A percentile compares a stretch with the other conserved stretches of the same genome.
These are phyloP conservation scores for Plasmodium inui DNA, from an alignment of 169 alveolate species.

Conservation along the genomic window DNA sequence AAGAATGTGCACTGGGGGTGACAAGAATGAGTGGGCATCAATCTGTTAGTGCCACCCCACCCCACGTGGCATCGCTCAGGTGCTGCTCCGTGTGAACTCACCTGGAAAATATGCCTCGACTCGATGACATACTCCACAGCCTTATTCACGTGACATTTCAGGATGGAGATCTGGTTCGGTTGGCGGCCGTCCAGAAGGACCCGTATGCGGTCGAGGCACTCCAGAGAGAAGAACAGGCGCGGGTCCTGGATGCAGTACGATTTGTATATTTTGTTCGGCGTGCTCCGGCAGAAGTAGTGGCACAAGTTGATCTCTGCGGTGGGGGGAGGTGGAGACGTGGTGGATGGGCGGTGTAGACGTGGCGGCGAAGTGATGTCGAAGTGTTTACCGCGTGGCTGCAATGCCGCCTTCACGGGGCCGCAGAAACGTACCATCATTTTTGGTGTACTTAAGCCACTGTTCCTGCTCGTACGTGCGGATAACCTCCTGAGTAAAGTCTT, in stretches of 20 bases:
- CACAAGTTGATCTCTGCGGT: constrained; percentile 36
- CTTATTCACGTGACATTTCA: constrained; percentile 41
- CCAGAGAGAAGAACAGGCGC: constrained; percentile 14
- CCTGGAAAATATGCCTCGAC: constrained; percentile 40
- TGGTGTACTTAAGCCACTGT: constrained; percentile 45
- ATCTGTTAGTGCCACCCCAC: neutral
- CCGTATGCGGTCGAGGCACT: constrained; percentile 5
- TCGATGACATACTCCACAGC: constrained; percentile 61
- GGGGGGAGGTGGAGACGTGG: neutral
- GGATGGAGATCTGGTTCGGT: constrained; percentile 32
- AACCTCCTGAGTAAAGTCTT: constrained; percentile 4
- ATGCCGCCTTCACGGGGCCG: neutral
- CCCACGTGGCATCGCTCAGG: neutral
- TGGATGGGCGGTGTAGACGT: neutral
- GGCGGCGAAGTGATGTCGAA: neutral
- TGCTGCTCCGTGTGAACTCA: neutral
- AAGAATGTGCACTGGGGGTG: neutral
- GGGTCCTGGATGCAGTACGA: constrained; percentile 26
- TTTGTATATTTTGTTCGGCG: constrained; percentile 43
- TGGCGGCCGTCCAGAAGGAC: neutral
- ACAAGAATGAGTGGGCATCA: neutral
- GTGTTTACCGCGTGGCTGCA: neutral
- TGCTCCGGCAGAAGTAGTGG: constrained; percentile 46
- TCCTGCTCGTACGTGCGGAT: constrained; percentile 13
- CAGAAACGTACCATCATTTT: constrained; percentile 31